These are phyloP conservation scores for Lasiosphaeria hispida DNA, from an alignment of 495 filamentous ascomycete genomes.

Conservation along the genomic window DNA sequence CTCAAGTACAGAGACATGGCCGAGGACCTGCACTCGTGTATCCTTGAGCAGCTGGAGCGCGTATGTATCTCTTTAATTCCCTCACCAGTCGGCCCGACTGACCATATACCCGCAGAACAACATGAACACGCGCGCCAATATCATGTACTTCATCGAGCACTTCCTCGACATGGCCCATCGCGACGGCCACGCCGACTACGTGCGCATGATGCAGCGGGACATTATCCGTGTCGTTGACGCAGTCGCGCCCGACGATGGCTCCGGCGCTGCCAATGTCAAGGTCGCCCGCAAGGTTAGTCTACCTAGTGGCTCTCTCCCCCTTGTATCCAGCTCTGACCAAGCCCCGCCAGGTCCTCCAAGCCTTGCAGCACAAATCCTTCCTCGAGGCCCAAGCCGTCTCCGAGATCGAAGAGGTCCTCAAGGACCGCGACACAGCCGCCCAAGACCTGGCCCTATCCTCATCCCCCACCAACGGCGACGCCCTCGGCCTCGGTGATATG, in stretches of 20 bases:
- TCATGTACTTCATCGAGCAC: slow-evolving; percentile 98
- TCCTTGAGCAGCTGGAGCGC: slow-evolving; percentile 88
- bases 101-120: slow-evolving; percentile 55
- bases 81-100: background rate
- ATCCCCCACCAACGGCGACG: slow-evolving; percentile 38
- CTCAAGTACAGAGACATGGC: slow-evolving; percentile 88
- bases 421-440: slow-evolving; percentile 61
- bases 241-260: slow-evolving; percentile 81
- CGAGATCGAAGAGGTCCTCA: slow-evolving; percentile 78
- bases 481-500: slow-evolving; percentile 30
- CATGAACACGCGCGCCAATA: slow-evolving; percentile 96
- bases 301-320: background rate
- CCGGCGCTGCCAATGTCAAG: slow-evolving; percentile 90
- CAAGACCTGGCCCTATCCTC: slow-evolving; percentile 29
- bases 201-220: slow-evolving; percentile 92
- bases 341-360: slow-evolving; percentile 57
- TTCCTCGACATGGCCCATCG: slow-evolving; percentile 82
- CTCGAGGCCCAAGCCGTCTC: slow-evolving; percentile 63
- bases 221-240: slow-evolving; percentile 86
- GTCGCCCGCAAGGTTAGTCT: slow-evolving; percentile 70
- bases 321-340: background rate
- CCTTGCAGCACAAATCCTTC: slow-evolving; percentile 64
- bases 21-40: slow-evolving; percentile 95
- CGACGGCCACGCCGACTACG: slow-evolving; percentile 71
- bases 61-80: slow-evolving; percentile 42